Evolutionary conservation across 768 basidiomycete genomes (phyloP), one percentile per base, ranked within the genome.

Genomic region (Rhodosporidiobolus odoratus): DNA sequence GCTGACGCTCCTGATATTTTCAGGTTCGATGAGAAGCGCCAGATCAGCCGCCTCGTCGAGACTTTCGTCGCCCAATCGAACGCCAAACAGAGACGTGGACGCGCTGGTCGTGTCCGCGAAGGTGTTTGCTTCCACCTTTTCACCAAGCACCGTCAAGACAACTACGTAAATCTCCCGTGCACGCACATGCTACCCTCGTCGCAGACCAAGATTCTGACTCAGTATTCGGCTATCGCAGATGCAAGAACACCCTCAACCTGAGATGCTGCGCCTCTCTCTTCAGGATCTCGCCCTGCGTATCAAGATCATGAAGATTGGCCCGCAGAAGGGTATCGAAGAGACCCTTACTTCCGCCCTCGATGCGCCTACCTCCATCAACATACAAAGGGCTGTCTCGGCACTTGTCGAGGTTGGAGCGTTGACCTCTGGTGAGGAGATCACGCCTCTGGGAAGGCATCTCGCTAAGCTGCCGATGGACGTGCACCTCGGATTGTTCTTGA

Each of bases 61-160:
- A 91, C 91, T 1, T 97, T 89, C 76, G 85, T 99, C 57, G 89
- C 94, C 9, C 87, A 85, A 79, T 74, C 71, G 37, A 76, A 77
- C 54, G 75, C 71, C 4, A 41, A 66, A 25, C 76, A 77, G 76
- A 82, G 91, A 65, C 86, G 92, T 60, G 93, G 93, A 48, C 86
- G 94, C 69, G 91, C 94, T 30, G 94, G 95, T 38, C 89, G 95
- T 77, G 92, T 96, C 7, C 91, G 87, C 76, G 81, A 84, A 61
- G 95, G 95, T 6, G 79, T 97, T 43, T 94, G 92, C 76, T 99
- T 95, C 81, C 96, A 98, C 79, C 84, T 99, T 4, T 99, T 97
- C 82, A 95, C 93, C 0, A 92, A 88, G 80, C 80, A 84, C 48
- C 84, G 91, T 48, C 88, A 93, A 76, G 94, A 97, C 75, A 88